Conservation (phyloP, 768 basidiomycete genomes). For the Agrocybe chaxingu region DNA sequence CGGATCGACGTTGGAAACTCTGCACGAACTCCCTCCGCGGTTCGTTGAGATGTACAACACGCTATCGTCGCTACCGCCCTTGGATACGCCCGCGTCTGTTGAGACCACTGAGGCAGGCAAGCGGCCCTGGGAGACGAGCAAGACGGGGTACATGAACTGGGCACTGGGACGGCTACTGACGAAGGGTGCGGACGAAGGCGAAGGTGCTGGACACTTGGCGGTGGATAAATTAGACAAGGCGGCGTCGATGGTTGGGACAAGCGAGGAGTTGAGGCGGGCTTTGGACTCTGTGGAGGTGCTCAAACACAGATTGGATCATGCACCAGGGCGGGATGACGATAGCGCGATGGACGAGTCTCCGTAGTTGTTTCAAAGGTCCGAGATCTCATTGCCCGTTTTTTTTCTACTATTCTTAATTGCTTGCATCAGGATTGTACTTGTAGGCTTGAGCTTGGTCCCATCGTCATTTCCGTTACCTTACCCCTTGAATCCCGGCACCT, state of each 20-base stretch:
- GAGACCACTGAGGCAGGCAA: constrained; percentile 57
- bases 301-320: not conserved
- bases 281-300: constrained; percentile 15
- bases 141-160: constrained; percentile 78
- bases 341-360: constrained; percentile 8
- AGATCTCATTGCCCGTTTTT: too few species aligned
- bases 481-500: too few species aligned
- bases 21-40: constrained; percentile 37
- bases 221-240: constrained; percentile 14
- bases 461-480: too few species aligned
- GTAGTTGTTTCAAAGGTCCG: too few species aligned
- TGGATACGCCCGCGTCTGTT: constrained; percentile 36
- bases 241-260: constrained; percentile 20
- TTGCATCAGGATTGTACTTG: too few species aligned
- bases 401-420: too few species aligned
- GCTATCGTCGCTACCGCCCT: constrained; percentile 47
- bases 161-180: constrained; percentile 54
- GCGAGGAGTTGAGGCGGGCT: constrained; percentile 25
- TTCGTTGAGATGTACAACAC: constrained; percentile 42
- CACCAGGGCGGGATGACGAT: constrained; percentile 1
- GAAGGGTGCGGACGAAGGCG: constrained; percentile 10
- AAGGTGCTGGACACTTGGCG: constrained; percentile 16
- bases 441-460: too few species aligned
- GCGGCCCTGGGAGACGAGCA: constrained; percentile 74
- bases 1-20: constrained; percentile 32